A percentile compares a stretch with the other conserved stretches of the same genome.
Evolutionary conservation across 2,329 filamentous ascomycete genomes (phyloP).

Genomic region (Cadophora gregata): DNA sequence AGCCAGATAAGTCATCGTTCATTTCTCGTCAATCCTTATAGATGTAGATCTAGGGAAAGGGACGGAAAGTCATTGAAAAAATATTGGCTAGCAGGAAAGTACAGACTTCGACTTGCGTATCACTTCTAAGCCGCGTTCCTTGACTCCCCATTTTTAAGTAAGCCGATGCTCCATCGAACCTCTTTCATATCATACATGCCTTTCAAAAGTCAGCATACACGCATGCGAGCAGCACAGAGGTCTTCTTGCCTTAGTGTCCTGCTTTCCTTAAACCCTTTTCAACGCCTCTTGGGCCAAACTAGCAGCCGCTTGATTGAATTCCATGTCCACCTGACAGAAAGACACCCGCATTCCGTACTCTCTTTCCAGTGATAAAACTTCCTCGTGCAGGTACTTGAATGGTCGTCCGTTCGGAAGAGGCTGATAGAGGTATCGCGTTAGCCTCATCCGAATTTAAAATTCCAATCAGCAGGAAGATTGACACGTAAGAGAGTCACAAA

Average conservation of each 20-base stretch:
- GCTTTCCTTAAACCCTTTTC: background rate
- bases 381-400: conserved; percentile 30
- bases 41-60: too few species aligned
- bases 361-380: conserved; percentile 23
- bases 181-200: background rate
- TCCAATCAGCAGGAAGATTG: too few species aligned
- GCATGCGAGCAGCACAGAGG: background rate
- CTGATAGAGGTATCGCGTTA: background rate
- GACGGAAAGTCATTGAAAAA: too few species aligned
- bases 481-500: background rate
- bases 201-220: background rate
- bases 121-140: background rate
- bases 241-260: background rate
- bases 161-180: too few species aligned
- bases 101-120: background rate
- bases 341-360: conserved; percentile 23
- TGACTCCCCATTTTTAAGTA: background rate
- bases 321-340: conserved; percentile 24
- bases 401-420: conserved; percentile 26
- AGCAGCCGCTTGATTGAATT: conserved; percentile 13
- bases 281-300: conserved; percentile 14
- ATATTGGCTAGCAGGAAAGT: background rate
- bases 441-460: background rate
- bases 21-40: too few species aligned
- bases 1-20: too few species aligned